phyloP scores from a whole-genome alignment of 441 rosid species.

The Melastoma candidum region DNA sequence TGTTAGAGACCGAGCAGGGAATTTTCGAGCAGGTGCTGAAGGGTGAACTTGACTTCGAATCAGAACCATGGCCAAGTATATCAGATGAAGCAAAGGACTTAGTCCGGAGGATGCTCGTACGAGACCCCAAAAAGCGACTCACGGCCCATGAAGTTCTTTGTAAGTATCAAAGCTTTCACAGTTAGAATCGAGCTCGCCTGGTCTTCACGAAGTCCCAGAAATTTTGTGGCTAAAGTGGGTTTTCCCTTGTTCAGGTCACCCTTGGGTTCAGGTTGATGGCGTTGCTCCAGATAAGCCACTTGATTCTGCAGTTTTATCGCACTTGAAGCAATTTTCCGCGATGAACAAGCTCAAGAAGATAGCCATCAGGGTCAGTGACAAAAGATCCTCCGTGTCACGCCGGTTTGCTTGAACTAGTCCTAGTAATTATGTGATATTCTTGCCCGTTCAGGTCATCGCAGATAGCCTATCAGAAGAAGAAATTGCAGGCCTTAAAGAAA shows the following conservation, averaged over 20 bases:
- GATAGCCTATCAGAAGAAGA: constrained; percentile 89
- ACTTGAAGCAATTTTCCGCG: constrained; percentile 11
- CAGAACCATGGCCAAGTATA: constrained; percentile 96
- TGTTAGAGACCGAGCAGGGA: constrained; percentile 87
- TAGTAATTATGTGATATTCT: not conserved
- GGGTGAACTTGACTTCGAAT: constrained; percentile 80
- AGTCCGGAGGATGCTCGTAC: constrained; percentile 72
- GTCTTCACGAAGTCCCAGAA: no score
- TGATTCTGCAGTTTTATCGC: constrained; percentile 6
- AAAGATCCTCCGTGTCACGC: no score
- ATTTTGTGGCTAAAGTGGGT: not conserved
- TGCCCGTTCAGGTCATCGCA: constrained; percentile 59
- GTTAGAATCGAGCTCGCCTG: not conserved
- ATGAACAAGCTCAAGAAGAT: constrained; percentile 13
- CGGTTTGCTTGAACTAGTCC: not conserved
- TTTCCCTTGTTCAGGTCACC: constrained; percentile 54
- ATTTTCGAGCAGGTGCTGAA: constrained; percentile 88
- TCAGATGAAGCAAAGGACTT: constrained; percentile 82
- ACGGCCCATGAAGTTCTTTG: constrained; percentile 89
- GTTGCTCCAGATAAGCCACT: constrained; percentile 29
- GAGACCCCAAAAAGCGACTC: constrained; percentile 76
- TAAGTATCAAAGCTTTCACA: constrained; percentile 23
- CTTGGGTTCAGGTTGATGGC: constrained; percentile 87
- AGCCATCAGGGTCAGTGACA: constrained; percentile 7
- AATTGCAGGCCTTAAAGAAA: constrained; percentile 83